Evolutionary conservation across 2,329 filamentous ascomycete genomes (phyloP), one percentile per base, ranked within the genome.

Genomic region (Dothiorella sarmentorum): DNA sequence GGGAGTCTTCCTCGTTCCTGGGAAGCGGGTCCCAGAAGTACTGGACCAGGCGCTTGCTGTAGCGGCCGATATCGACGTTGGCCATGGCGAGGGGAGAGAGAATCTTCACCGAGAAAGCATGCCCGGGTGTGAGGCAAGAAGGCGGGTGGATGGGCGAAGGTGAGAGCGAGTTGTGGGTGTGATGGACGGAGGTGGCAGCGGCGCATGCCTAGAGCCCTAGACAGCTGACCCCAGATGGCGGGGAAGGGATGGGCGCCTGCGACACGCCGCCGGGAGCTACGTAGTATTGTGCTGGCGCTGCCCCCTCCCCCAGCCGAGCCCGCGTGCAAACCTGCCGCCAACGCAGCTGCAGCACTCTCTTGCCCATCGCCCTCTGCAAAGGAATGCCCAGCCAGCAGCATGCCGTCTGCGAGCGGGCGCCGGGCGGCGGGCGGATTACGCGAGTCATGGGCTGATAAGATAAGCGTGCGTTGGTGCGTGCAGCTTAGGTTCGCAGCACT

Each of bases 11-110:
- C 70, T 96, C 86, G 75, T 97, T 96, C 62, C 83, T 85, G 5
- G 91, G 92, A 63, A 92, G 86, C 0, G 91, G 91, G 66, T 97
- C 92, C 88, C 91, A 96, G 69, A 97, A 87, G 76, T 90, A 91
- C 75, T 93, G 89, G 61, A 97, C 87, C 66, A 97, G 85, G 63
- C 89, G 88, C 74, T 90, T 89, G 67, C 76, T 75, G 69, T 87
- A 85, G 65, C 89, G 87, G 65, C 89, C 84, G 61, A 95, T 78
- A 68, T 96, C 90, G 58, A 89, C 84, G 59, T 82, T 85, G 68
- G 81, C 81, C 85, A 88, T 86, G 65, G 61, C 68, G 60, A 40
- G 43, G 52, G 56, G 49, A 29, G 22, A 35, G 44, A 24, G 44
- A 24, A 26, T 26, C 15, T 51, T 45, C 53, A 59, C 44, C 55